Conservation (phyloP, 2,329 filamentous ascomycete genomes). For the Alternaria brassicae region DNA sequence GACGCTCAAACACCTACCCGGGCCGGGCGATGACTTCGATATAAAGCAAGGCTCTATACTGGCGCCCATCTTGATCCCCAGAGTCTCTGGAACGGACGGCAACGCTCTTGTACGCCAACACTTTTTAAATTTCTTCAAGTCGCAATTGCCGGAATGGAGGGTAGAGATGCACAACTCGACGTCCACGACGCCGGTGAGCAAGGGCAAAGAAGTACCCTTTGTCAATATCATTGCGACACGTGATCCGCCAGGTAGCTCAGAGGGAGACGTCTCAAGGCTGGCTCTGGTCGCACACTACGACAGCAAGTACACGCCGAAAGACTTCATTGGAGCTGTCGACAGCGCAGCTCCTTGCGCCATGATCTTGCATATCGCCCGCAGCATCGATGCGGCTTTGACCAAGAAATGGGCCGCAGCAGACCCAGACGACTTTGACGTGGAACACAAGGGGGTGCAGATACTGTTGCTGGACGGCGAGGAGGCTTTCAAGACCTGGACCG, state of each 20-base stretch:
- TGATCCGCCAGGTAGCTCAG: conserved; percentile 80
- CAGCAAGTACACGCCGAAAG: conserved; percentile 78
- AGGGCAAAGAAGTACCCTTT: conserved; percentile 78
- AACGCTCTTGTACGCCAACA: conserved; percentile 79
- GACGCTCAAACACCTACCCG: conserved; percentile 73
- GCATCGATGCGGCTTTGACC: conserved; percentile 81
- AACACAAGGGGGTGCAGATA: conserved; percentile 85
- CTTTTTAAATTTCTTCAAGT: conserved; percentile 82
- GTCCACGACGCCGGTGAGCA: conserved; percentile 78
- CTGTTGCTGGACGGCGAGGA: conserved; percentile 93
- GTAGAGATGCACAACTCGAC: conserved; percentile 88
- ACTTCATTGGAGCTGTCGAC: conserved; percentile 93
- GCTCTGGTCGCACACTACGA: conserved; percentile 96
- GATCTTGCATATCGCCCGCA: conserved; percentile 83
- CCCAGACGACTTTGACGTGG: conserved; percentile 62
- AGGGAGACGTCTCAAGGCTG: conserved; percentile 80
- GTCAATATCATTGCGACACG: conserved; percentile 87
- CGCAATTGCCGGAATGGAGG: conserved; percentile 79
- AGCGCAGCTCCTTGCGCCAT: conserved; percentile 95
- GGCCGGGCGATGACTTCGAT: conserved; percentile 77
- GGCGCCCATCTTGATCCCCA: conserved; percentile 83
- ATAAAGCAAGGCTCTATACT: conserved; percentile 79
- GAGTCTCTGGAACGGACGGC: conserved; percentile 85
- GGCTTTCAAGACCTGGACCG: conserved; percentile 82
- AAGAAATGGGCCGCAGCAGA: conserved; percentile 76